Percentiles rank a stretch among this genome's conserved stretches.
Conservation (phyloP, 805 yeast species). For the Candida ovalis region DNA sequence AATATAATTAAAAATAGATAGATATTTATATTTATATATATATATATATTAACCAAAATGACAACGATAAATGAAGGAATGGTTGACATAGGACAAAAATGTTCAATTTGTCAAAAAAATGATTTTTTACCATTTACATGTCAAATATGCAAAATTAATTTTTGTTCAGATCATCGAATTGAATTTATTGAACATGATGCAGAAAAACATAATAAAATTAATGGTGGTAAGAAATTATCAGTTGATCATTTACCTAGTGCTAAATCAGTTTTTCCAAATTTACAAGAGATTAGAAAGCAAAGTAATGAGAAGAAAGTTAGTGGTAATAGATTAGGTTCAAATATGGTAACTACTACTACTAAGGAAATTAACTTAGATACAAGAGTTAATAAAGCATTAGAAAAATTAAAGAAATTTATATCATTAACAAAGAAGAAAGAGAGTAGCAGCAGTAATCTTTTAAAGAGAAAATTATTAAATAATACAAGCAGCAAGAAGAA, state of each 20-base stretch:
- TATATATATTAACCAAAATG: constrained; percentile 3
- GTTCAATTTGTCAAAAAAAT: constrained; percentile 46
- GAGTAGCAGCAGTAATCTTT: not conserved
- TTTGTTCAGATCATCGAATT: constrained; percentile 48
- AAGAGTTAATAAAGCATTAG: constrained; percentile 16
- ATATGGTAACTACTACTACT: too few relatives aligned
- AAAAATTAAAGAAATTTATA: constrained; percentile 20
- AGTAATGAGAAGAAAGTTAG: not conserved
- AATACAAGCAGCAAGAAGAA: constrained; percentile 11
- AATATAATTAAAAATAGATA: not conserved
- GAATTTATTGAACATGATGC: constrained; percentile 33
- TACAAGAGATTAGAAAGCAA: constrained; percentile 37
- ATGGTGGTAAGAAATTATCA: constrained; percentile 4
- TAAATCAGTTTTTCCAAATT: constrained; percentile 48
- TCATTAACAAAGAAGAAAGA: constrained; percentile 1
- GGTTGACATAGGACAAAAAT: constrained; percentile 57
- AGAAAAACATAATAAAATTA: constrained; percentile 9
- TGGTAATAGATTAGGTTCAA: not conserved
- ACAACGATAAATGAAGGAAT: constrained; percentile 26
- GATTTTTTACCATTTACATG: constrained; percentile 61
- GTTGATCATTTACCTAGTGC: constrained; percentile 35
- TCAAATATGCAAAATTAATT: constrained; percentile 36
- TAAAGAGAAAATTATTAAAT: too few relatives aligned
- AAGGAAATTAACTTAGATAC: not conserved
- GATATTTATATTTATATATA: not conserved